Base-by-base conservation (phyloP, 257 asterid genomes). In the Cinchona pubescens region DNA sequence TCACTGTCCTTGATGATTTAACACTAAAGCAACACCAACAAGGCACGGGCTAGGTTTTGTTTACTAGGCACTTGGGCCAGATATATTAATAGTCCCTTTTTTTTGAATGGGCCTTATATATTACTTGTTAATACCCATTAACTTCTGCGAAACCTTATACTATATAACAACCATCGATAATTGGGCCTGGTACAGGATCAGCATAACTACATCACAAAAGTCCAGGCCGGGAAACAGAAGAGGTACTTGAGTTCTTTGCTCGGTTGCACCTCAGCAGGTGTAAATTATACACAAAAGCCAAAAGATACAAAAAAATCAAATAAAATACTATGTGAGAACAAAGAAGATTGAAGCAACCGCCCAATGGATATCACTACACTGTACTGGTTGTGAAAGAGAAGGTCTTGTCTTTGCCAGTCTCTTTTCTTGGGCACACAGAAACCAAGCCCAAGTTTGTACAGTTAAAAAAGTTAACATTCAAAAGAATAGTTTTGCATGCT, bases 381-480 rank as follows among this genome's bases (percentile, higher is more conserved):
- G 60, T 66, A 37, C 75, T 69, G 68, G 81, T 73, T 55, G 30
- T 63, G 79, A 70, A 77, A 79, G 79, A 69, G 67, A 82, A 59
- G 73, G 45, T 61, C 56, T 40, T n/a, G 18, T 74, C 60, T 58
- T 73, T 37, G 82, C 80, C 27, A 59, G 79, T 73, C 71, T 74
- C 56, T 67, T 79, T 78, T 74, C 84, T 74, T 48, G 80, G 80
- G 85, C 80, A 79, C 43, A 34, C 29, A 64, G 45, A 79, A 88
- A 86, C 85, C 65, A 61, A 79, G 61, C 74, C 82, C 76, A 82
- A 77, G 85, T 82, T 84, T 51, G n/a, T n/a, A 71, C 73, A 78
- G 79, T 82, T 76, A 79, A 86, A 73, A 81, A 58, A 15, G 11
- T 85, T 86, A 82, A 79, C 90, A 83, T 76, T 73, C 78, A 88